These are phyloP conservation scores for Neobulgaria alba DNA, from an alignment of 2,329 filamentous ascomycete species.

Conservation along the genomic window DNA sequence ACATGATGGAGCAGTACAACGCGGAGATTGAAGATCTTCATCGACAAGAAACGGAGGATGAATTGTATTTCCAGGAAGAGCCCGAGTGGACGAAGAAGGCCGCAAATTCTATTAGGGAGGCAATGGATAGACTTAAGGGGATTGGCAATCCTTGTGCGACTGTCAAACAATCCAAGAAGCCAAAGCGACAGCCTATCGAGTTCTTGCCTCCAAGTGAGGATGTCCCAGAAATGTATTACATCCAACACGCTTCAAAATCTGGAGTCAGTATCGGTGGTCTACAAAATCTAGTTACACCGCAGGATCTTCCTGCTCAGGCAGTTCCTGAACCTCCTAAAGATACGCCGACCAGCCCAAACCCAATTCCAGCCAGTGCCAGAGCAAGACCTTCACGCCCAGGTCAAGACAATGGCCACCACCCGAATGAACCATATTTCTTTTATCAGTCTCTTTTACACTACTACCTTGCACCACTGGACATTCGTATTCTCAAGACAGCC, in stretches of 20 bases:
- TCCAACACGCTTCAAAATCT: constrained; percentile 39
- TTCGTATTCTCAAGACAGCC: constrained; percentile 62
- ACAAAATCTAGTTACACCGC: constrained; percentile 11
- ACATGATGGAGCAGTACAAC: constrained; percentile 76
- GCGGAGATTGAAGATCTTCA: constrained; percentile 67
- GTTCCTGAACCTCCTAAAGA: neutral
- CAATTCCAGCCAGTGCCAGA: constrained; percentile 3
- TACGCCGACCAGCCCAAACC: neutral
- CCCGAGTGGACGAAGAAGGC: constrained; percentile 89
- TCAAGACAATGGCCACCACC: constrained; percentile 19
- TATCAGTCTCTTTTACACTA: constrained; percentile 66
- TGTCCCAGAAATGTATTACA: constrained; percentile 41
- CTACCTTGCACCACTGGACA: constrained; percentile 64
- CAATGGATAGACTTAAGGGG: constrained; percentile 65
- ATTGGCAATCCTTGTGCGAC: constrained; percentile 56
- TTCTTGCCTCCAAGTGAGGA: constrained; percentile 38
- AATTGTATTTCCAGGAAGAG: constrained; percentile 85
- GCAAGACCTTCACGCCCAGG: constrained; percentile 5
- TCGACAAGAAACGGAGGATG: constrained; percentile 77
- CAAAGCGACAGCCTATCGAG: constrained; percentile 39
- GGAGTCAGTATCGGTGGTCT: constrained; percentile 30
- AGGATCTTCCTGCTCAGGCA: neutral
- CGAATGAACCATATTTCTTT: constrained; percentile 51
- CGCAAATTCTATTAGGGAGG: constrained; percentile 61
- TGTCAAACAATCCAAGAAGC: constrained; percentile 40